Conservation (phyloP, 352 stramenopile genomes). For the Phytopythium litorale region DNA sequence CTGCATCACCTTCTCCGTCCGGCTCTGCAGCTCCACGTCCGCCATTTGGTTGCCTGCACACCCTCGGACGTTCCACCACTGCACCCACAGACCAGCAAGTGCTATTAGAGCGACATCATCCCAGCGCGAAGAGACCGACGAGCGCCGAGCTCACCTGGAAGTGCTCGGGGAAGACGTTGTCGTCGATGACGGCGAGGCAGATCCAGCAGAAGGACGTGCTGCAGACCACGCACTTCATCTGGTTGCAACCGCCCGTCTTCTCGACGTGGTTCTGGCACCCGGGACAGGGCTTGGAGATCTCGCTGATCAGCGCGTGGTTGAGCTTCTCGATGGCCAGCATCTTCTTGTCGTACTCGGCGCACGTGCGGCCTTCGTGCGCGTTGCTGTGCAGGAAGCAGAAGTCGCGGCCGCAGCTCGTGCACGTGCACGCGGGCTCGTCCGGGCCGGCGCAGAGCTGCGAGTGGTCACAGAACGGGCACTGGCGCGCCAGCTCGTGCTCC, state of each 20-base stretch:
- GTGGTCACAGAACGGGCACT: constrained; percentile 58
- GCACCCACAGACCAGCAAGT: neutral
- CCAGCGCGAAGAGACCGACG: neutral
- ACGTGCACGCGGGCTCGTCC: constrained; percentile 39
- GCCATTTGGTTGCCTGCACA: constrained; percentile 73
- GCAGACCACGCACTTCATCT: constrained; percentile 88
- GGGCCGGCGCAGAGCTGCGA: constrained; percentile 47
- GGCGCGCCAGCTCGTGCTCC: constrained; percentile 49
- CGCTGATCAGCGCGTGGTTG: constrained; percentile 71
- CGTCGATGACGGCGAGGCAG: constrained; percentile 78
- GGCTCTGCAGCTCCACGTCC: constrained; percentile 45
- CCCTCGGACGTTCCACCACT: constrained; percentile 80
- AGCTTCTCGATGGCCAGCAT: constrained; percentile 82
- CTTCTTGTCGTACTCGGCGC: constrained; percentile 71
- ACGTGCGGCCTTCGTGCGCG: constrained; percentile 64
- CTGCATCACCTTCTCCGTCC: constrained; percentile 30
- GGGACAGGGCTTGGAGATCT: constrained; percentile 85
- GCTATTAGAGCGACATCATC: constrained; percentile 2
- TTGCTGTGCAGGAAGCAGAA: constrained; percentile 90
- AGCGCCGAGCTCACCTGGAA: constrained; percentile 47
- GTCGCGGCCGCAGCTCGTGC: constrained; percentile 33
- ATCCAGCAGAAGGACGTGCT: constrained; percentile 89
- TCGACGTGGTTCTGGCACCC: constrained; percentile 87
- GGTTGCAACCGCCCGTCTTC: constrained; percentile 90
- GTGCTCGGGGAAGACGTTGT: constrained; percentile 81